Base-by-base conservation (phyloP, 495 filamentous ascomycete species). In the Chaetomium cochliodes region DNA sequence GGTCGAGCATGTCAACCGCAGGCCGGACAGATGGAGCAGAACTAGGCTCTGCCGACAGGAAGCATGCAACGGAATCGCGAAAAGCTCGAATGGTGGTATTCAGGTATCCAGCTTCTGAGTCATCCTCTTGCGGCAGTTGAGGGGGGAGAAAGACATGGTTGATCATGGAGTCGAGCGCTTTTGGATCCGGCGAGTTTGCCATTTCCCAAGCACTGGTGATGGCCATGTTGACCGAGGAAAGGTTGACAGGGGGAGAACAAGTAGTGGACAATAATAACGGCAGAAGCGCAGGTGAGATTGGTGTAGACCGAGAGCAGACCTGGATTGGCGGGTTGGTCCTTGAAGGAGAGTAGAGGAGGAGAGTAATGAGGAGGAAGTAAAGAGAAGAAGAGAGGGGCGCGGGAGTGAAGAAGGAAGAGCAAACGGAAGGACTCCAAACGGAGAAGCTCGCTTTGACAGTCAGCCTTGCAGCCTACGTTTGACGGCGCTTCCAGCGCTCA, bases 101-200 rank as follows among this genome's bases (percentile, higher is more conserved):
- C 76, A 52, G 9, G 75, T 41, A 51, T 33, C 30, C 5, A 63
- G 28, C 50, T 12, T 73, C 69, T 54, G 49, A 33, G 47, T 87
- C 81, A 28, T 79, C 74, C 0, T 62, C 3, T 41, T 87, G 79
- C 0, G 87, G 87, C 0, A 89, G 68, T 28, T 82, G 74, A 0
- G 85, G 84, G 0, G 86, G 87, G 0, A 90, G 76, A 58, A 87
- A 84, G 23, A 90, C 73, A 71, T 90, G 86, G 56, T 87, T 72
- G 65, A 85, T 71, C 9, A 82, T 67, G 69, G 81, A 86, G 13
- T 64, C n/a, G 26, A 67, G 61, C 3, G 56, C 15, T 15, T 53
- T 30, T 16, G 46, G 13, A 49, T 49, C 46, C 46, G 46, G 46
- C 46, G 25, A 30, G 25, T 53, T 33, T 26, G 4, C 22, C 7